phyloP scores from a whole-genome alignment of 2,329 filamentous ascomycete species.

The Zasmidium citrigriseum region DNA sequence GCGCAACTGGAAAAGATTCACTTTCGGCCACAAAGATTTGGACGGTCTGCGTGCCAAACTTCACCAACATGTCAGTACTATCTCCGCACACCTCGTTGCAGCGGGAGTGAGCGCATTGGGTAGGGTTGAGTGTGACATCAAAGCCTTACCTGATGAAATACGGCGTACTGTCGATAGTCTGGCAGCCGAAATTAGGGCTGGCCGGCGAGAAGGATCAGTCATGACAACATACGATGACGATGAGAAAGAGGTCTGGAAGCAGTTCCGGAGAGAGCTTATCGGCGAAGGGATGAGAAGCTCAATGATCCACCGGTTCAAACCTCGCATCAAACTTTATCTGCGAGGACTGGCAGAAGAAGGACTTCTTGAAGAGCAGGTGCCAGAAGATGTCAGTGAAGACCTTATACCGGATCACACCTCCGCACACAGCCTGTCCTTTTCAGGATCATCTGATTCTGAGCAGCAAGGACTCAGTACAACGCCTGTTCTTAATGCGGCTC shows the following conservation, averaged over 20 bases:
- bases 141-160: conserved; percentile 7
- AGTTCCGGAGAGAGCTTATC: conserved; percentile 14
- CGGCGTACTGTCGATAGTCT: conserved; percentile 7
- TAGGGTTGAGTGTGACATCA: conserved; percentile 5
- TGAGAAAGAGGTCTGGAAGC: conserved; percentile 12
- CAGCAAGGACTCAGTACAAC: neutral
- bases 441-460: neutral
- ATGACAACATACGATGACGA: conserved; percentile 15
- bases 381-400: neutral
- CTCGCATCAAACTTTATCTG: conserved; percentile 13
- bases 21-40: conserved; percentile 6
- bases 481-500: no score
- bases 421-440: no score
- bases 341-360: conserved; percentile 4
- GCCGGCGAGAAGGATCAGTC: conserved; percentile 6
- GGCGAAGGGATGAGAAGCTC: conserved; percentile 11
- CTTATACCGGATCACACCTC: no score
- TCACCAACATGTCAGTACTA: neutral
- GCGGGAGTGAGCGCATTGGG: conserved; percentile 6
- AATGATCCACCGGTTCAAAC: conserved; percentile 3
- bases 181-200: neutral
- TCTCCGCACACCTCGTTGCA: neutral
- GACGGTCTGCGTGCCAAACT: neutral
- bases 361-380: conserved; percentile 1
- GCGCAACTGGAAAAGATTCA: conserved; percentile 2